phyloP scores from a whole-genome alignment of 371 early-diverging fungal genomes.

The Blakeslea trispora region DNA sequence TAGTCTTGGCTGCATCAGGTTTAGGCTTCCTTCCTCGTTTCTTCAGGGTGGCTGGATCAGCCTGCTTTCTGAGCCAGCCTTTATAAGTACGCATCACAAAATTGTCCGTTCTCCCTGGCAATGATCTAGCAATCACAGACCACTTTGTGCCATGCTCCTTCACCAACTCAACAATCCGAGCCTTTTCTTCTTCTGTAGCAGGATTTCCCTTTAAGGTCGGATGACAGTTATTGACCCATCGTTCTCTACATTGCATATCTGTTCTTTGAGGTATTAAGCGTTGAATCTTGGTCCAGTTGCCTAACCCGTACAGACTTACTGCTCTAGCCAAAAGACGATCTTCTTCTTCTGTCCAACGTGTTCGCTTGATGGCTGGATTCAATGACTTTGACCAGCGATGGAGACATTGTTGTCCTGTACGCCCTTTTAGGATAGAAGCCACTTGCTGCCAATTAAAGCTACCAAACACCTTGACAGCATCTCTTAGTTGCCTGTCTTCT shows the following conservation, averaged over 20 bases:
- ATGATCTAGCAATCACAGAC: constrained; percentile 27
- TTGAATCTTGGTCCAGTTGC: constrained; percentile 78
- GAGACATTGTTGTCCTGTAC: constrained; percentile 82
- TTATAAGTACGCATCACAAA: constrained; percentile 22
- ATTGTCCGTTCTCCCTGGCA: constrained; percentile 47
- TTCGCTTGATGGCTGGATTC: constrained; percentile 73
- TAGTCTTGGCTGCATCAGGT: too few relatives aligned
- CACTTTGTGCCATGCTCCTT: constrained; percentile 33
- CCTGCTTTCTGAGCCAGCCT: not conserved
- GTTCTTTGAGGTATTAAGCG: constrained; percentile 75
- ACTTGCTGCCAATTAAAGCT: constrained; percentile 72
- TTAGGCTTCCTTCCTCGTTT: constrained; percentile 1
- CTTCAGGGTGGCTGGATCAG: not conserved
- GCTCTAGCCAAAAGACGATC: constrained; percentile 70
- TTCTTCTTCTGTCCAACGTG: constrained; percentile 77
- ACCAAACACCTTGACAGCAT: constrained; percentile 64
- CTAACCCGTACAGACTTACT: constrained; percentile 66
- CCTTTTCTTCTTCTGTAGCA: constrained; percentile 53
- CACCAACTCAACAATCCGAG: constrained; percentile 18
- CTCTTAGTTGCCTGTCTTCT: constrained; percentile 59
- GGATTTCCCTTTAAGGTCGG: constrained; percentile 60
- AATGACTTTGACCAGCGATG: constrained; percentile 80
- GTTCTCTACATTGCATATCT: constrained; percentile 88
- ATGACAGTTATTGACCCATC: constrained; percentile 74
- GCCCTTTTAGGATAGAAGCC: constrained; percentile 64